A percentile compares a stretch with the other conserved stretches of the same genome.
phyloP scores from a whole-genome alignment of 345 rosid genomes.

The Microcos paniculata region DNA sequence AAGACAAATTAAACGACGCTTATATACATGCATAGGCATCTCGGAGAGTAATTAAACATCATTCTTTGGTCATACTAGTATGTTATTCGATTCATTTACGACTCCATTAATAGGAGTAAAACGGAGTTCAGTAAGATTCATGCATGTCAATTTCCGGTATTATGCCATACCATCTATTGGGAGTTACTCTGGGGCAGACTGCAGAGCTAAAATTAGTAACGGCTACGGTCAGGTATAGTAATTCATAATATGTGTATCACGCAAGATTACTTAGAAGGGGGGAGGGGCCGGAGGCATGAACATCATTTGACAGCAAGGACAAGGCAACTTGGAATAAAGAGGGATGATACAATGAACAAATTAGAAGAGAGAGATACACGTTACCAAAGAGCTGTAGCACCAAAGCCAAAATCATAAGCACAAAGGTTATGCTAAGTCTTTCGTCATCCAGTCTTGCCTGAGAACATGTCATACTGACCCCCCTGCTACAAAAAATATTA shows the following conservation, averaged over 20 bases:
- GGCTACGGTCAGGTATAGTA: too few species aligned
- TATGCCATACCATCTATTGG: too few species aligned
- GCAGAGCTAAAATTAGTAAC: too few species aligned
- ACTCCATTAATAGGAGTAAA: neutral
- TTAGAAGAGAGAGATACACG: neutral
- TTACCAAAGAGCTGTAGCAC: neutral
- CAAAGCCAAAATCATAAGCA: neutral
- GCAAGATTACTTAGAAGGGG: neutral
- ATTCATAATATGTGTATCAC: too few species aligned
- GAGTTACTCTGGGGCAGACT: too few species aligned
- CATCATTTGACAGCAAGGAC: too few species aligned
- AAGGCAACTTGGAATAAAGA: neutral
- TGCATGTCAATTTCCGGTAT: too few species aligned
- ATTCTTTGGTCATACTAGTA: neutral
- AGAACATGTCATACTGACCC: neutral
- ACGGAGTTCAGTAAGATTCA: too few species aligned
- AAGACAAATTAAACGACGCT: neutral
- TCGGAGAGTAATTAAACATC: neutral
- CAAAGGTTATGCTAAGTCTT: neutral
- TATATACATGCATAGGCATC: neutral
- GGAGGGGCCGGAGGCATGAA: too few species aligned
- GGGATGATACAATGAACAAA: neutral
- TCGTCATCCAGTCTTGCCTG: neutral
- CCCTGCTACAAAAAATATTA: neutral
- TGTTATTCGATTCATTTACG: neutral